These are phyloP conservation scores for Fistulifera solaris DNA, from an alignment of 108 stramenopile genomes.

Conservation along the genomic window DNA sequence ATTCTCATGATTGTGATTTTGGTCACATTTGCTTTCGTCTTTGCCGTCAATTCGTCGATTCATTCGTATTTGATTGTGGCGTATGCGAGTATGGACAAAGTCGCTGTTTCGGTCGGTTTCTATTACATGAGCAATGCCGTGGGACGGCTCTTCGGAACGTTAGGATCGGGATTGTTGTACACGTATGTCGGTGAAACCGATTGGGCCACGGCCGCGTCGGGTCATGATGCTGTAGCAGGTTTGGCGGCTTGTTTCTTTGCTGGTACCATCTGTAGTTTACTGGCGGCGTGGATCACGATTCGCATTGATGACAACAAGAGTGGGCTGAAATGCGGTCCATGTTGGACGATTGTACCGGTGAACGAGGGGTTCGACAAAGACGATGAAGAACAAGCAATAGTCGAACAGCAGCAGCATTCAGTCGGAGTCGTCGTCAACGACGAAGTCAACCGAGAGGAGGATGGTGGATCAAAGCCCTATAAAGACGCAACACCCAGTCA, in stretches of 20 bases:
- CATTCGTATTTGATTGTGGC: constrained; percentile 92
- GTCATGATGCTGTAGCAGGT: constrained; percentile 60
- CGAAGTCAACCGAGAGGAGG: too few species aligned
- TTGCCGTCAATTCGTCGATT: constrained; percentile 90
- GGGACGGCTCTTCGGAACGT: constrained; percentile 81
- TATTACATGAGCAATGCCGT: constrained; percentile 96
- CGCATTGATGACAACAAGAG: constrained; percentile 63
- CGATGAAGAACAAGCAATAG: too few species aligned
- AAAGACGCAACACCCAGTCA: too few species aligned
- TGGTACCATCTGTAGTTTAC: constrained; percentile 60
- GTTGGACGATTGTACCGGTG: constrained; percentile 20
- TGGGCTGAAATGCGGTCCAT: constrained; percentile 68
- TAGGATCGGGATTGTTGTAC: constrained; percentile 85
- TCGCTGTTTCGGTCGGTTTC: constrained; percentile 86
- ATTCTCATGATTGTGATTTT: constrained; percentile 58
- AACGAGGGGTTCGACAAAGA: too few species aligned
- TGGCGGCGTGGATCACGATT: constrained; percentile 67
- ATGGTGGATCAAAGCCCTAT: too few species aligned
- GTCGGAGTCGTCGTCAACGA: too few species aligned
- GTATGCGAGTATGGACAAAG: constrained; percentile 84
- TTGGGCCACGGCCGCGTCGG: constrained; percentile 42
- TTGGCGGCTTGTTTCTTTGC: constrained; percentile 77
- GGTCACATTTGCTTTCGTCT: constrained; percentile 79
- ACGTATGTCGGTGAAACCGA: constrained; percentile 59
- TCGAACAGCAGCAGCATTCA: too few species aligned